These are phyloP conservation scores for Astrocystis sublimbata DNA, from an alignment of 495 filamentous ascomycete genomes.

Conservation along the genomic window DNA sequence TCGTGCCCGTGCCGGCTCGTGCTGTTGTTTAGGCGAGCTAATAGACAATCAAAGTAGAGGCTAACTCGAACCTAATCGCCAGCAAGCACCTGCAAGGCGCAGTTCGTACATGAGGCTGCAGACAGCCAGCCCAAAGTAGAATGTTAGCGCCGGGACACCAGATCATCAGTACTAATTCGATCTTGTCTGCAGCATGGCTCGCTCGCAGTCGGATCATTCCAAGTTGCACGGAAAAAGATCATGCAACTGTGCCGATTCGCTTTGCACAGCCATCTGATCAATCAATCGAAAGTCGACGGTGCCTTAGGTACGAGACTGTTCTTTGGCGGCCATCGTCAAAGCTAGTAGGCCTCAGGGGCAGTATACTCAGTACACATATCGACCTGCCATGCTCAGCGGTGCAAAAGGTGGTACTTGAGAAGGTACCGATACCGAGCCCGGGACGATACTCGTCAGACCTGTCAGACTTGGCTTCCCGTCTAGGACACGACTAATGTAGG, in stretches of 20 bases:
- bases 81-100: conserved; percentile 19
- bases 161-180: background rate
- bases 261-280: conserved; percentile 9
- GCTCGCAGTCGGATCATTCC: conserved; percentile 10
- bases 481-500: too few species aligned
- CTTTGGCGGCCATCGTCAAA: too few species aligned
- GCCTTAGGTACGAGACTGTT: too few species aligned
- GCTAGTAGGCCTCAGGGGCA: too few species aligned
- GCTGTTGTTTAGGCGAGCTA: conserved; percentile 4
- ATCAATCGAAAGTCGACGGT: background rate
- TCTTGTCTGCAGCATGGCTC: background rate
- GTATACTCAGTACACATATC: too few species aligned
- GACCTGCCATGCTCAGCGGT: background rate
- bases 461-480: background rate
- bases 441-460: background rate
- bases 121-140: background rate
- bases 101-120: conserved; percentile 10
- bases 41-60: background rate
- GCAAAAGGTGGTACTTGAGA: too few species aligned
- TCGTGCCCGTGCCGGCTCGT: too few species aligned
- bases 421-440: background rate
- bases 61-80: background rate
- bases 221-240: conserved; percentile 1
- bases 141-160: background rate
- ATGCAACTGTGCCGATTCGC: conserved; percentile 6